Evolutionary conservation across 164 flowering plant species (phyloP), one percentile per base, ranked within the genome.

Genomic region (Annona squamosa): DNA sequence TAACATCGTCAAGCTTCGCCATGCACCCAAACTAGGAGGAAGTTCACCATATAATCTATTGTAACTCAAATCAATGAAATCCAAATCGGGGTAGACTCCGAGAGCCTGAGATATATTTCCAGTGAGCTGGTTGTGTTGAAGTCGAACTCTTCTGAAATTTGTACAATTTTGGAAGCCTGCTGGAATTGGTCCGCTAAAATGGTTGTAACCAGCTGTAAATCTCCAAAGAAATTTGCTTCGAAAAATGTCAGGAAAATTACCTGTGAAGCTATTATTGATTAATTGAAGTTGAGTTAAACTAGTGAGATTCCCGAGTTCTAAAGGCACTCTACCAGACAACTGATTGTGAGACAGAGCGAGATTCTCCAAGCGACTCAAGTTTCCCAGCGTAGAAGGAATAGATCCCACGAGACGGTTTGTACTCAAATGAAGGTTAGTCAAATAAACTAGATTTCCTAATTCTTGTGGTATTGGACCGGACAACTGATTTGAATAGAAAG

Each of bases 21-120:
- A 81, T 37, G 73, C 46, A 48, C 83, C 83, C 86, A 81, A 82
- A 19, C 68, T 47, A 2, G 47, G 45, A 7, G 78, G 63, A 12
- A 76, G 68, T 19, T 65, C 59, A 3, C 78, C 78, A 3, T 16
- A 46, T n/a, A 52, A 57, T 1, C 2, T 13, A 12, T 70, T 70
- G 45, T 52, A 3, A 16, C 45, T 70, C 7, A 52, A 2, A 19
- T 42, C 44, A 48, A 70, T 70, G 42, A 2, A 19, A 9, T 5
- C 4, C 13, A 80, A 68, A 56, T 64, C 41, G 12, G 77, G 79
- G 52, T 80, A 77, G 0, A 46, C 63, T 17, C 66, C 65, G 5
- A 77, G 77, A 44, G 73, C 75, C 57, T 71, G 46, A n/a, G 75
- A 48, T 52, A 84, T 70, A 68, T 80, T 70, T 48, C 89, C 89